These are phyloP conservation scores for Leccinum imitatum DNA, from an alignment of 768 basidiomycete genomes.

Conservation along the genomic window DNA sequence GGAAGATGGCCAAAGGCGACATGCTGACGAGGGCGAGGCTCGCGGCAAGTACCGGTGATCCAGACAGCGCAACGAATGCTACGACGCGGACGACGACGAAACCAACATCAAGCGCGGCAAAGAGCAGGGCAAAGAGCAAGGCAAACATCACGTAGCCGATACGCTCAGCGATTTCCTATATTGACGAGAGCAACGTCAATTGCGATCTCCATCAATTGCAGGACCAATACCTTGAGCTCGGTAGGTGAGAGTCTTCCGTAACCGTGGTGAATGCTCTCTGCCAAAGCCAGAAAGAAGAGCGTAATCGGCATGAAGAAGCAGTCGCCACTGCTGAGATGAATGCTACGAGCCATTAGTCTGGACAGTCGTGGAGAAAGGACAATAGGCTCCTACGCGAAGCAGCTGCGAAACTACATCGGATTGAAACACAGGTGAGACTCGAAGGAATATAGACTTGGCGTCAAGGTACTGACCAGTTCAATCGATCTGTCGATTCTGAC, in stretches of 20 bases:
- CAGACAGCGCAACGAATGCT: conserved; percentile 12
- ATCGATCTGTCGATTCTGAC: conserved; percentile 23
- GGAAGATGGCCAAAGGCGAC: conserved; percentile 6
- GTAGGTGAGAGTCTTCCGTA: conserved; percentile 25
- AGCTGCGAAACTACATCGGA: conserved; percentile 13
- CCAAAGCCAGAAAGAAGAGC: conserved; percentile 18
- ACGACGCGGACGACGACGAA: conserved; percentile 19
- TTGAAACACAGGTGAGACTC: neutral
- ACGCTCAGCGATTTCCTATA: conserved; percentile 12
- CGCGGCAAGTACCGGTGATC: conserved; percentile 11
- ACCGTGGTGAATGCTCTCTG: conserved; percentile 19
- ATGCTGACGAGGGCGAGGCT: conserved; percentile 14
- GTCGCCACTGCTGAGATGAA: conserved; percentile 12
- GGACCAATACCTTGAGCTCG: conserved; percentile 23
- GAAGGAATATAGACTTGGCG: neutral
- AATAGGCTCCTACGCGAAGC: conserved; percentile 11
- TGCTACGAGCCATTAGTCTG: conserved; percentile 16
- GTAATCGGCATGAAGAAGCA: conserved; percentile 13
- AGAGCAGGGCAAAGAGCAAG: conserved; percentile 15
- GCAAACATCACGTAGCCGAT: conserved; percentile 20
- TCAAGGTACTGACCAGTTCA: conserved; percentile 18
- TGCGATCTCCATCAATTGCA: neutral
- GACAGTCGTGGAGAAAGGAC: neutral
- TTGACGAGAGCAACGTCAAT: neutral
- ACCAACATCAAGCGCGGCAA: conserved; percentile 23